Evolutionary conservation across 1,284 basidiomycete species (phyloP), one percentile per base, ranked within the genome.

Genomic region (Takashimella tepidaria): DNA sequence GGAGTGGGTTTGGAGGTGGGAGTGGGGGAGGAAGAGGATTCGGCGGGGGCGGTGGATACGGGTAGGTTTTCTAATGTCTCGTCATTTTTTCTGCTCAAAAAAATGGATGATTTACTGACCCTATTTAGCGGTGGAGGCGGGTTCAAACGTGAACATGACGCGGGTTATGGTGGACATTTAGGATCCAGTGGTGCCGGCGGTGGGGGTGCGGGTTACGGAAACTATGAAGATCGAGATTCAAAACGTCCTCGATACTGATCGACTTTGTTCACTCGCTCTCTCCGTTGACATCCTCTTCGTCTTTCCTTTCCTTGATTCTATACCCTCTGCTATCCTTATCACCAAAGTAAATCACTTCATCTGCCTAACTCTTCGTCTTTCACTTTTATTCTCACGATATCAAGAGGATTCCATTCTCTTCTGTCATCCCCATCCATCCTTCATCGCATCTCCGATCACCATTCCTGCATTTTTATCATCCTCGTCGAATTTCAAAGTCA

Each of bases 221-320:
- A 84, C 66, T 85, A 82, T 74, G 87, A 88, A 67, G 88, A 89
- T 74, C 82, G 87, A 61, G 87, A 89, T 63, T 67, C 80, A 42
- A 90, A 90, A 77, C 84, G 88, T 67, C 83, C 85, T 67, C 83
- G 88, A 67, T 89, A 88, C 74, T 89, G 55, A 20, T 41, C 26
- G 31, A 37, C 16, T 37, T 16, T 8, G 16, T 37, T 37, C 31
- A 16, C 31, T 37, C 31, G 8, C 16, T 37, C 8, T 16, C 31
- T 37, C 31, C n/a, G n/a, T n/a, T n/a, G n/a, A n/a, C n/a, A n/a
- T n/a, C n/a, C n/a, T n/a, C n/a, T n/a, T n/a, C n/a, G n/a, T n/a
- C n/a, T n/a, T n/a, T n/a, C n/a, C n/a, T n/a, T n/a, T n/a, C n/a
- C n/a, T n/a, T n/a, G n/a, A n/a, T n/a, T n/a, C n/a, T n/a, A n/a